Base-by-base conservation (phyloP, 805 yeast species). In the Hyphopichia homilentoma region DNA sequence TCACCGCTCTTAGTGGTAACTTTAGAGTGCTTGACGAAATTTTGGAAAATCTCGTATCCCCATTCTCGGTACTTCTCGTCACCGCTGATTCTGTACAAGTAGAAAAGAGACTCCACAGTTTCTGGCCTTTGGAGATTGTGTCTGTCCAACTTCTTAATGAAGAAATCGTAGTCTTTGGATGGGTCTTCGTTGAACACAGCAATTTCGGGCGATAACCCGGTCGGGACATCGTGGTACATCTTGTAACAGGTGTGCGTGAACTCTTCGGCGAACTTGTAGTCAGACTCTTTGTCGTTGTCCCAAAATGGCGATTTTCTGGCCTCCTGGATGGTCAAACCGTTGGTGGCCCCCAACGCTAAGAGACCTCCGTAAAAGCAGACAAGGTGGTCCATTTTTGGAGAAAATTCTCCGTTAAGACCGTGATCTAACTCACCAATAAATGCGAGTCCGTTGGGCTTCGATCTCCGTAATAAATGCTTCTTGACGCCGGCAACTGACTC, bases 121-220 rank as follows among this genome's bases (percentile, higher is more conserved):
- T 89, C 97, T 1, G 96, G 96, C 44, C 96, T 72, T 62, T 88
- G 97, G 40, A 89, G 64, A 56, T 87, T 87, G 57, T 89, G 96
- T 32, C 69, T 73, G 55, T 89, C 97, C 11, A 60, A 54, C 6
- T 78, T 79, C 52, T 84, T 84, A 48, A 86, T 79, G 37, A 44
- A 54, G 55, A 86, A 84, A 53, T 85, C 96, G 4, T 57, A 45
- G 1, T 64, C 50, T 7, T 51, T 57, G 8, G 46, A 49, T 2
- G 56, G 50, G 39, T 76, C 77, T 7, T 70, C 61, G 57, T 86
- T 86, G 70, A 90, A 90, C 1, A 82, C 83, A 6, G 77, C 96
- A 54, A 84, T 86, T 54, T 88, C 97, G 0, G 97, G 96, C 0
- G 95, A 66, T 32, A 89, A 66, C 0, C 96, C 96, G 2, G 95